Conservation (phyloP, 805 yeast genomes). For the Candida krabiensis region DNA sequence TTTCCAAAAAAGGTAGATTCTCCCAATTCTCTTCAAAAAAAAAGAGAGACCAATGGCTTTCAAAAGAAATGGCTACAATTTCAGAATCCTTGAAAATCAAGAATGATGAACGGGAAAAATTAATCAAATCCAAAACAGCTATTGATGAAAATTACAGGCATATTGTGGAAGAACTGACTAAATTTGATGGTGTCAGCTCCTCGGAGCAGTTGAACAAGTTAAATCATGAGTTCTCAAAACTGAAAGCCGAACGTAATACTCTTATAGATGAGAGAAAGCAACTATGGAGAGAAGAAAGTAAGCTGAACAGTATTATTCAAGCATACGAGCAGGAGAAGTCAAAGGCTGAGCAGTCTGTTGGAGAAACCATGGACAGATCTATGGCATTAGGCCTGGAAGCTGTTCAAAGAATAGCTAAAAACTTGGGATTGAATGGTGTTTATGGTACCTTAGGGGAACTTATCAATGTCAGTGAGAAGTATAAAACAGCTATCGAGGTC, state of each 20-base stretch:
- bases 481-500: conserved; percentile 83
- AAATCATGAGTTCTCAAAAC: conserved; percentile 25
- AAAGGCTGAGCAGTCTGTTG: conserved; percentile 57
- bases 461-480: conserved; percentile 76
- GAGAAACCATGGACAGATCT: conserved; percentile 73
- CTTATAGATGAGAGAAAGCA: conserved; percentile 67
- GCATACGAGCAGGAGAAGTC: conserved; percentile 55
- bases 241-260: conserved; percentile 42
- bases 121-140: conserved; percentile 11
- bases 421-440: conserved; percentile 61
- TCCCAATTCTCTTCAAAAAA: conserved; percentile 52
- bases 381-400: conserved; percentile 69
- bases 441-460: conserved; percentile 87
- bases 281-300: conserved; percentile 79
- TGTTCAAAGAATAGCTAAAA: conserved; percentile 60
- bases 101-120: conserved; percentile 5
- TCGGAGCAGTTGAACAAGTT: conserved; percentile 33
- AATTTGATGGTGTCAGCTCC: conserved; percentile 1
- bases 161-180: conserved; percentile 22
- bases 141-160: conserved; percentile 40
- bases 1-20: conserved; percentile 70
- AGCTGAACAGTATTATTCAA: conserved; percentile 54
- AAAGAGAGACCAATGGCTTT: conserved; percentile 71
- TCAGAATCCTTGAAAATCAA: conserved; percentile 20
- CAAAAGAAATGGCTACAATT: conserved; percentile 45